Evolutionary conservation across 2,329 filamentous ascomycete species (phyloP).

Genomic region (Penicillium sclerotigenum): DNA sequence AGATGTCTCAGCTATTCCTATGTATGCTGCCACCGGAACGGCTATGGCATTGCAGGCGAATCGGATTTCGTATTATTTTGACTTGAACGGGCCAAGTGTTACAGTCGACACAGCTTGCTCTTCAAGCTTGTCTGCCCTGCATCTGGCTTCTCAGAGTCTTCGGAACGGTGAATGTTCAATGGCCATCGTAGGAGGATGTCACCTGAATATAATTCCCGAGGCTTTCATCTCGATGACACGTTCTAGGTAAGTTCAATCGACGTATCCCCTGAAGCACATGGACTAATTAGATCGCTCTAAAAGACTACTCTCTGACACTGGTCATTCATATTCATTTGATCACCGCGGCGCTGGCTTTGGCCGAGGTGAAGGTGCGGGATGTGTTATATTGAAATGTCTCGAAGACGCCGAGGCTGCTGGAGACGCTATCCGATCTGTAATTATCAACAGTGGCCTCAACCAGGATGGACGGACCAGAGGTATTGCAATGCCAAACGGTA

Average conservation of each 20-base stretch:
- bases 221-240: slow-evolving; percentile 24
- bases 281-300: not conserved
- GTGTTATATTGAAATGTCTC: slow-evolving; percentile 25
- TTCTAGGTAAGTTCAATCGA: slow-evolving; percentile 12
- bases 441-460: slow-evolving; percentile 22
- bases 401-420: slow-evolving; percentile 26
- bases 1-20: slow-evolving; percentile 22
- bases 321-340: slow-evolving; percentile 28
- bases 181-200: slow-evolving; percentile 28
- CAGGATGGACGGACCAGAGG: slow-evolving; percentile 25
- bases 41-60: slow-evolving; percentile 26
- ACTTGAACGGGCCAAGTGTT: slow-evolving; percentile 30
- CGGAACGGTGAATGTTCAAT: slow-evolving; percentile 23
- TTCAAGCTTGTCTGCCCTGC: slow-evolving; percentile 26
- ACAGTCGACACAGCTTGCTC: slow-evolving; percentile 33
- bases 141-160: slow-evolving; percentile 27
- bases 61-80: slow-evolving; percentile 31
- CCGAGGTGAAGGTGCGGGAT: slow-evolving; percentile 37
- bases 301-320: slow-evolving; percentile 24
- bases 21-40: slow-evolving; percentile 24
- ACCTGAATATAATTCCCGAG: slow-evolving; percentile 27
- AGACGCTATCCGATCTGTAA: slow-evolving; percentile 22
- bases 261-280: not conserved
- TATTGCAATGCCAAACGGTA: slow-evolving; percentile 27
- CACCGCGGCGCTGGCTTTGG: slow-evolving; percentile 28